Evolutionary conservation across 2,329 filamentous ascomycete genomes (phyloP).

Genomic region (Xylaria arbuscula): DNA sequence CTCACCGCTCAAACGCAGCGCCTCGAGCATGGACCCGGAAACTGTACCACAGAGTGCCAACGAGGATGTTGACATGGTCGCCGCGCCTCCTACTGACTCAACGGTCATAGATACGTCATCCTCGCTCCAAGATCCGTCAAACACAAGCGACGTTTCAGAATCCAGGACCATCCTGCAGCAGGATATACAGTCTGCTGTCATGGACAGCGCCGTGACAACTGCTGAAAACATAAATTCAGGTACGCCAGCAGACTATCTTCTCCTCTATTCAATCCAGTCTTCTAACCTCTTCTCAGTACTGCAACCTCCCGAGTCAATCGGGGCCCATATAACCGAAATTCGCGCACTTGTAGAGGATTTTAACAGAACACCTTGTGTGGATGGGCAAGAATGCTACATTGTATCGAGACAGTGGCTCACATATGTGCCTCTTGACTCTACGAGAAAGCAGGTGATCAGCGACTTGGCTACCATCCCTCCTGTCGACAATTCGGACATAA

Average conservation of each 20-base stretch:
- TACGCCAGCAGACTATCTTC: slow-evolving; percentile 18
- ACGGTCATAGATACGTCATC: slow-evolving; percentile 26
- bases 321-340: slow-evolving; percentile 81
- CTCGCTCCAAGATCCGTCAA: slow-evolving; percentile 19
- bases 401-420: slow-evolving; percentile 84
- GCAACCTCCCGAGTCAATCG: slow-evolving; percentile 57
- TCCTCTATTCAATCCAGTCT: neutral
- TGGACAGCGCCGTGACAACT: slow-evolving; percentile 1
- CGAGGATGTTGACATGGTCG: slow-evolving; percentile 61
- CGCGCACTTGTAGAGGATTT: slow-evolving; percentile 67
- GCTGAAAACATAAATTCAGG: slow-evolving; percentile 18
- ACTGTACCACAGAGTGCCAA: slow-evolving; percentile 51
- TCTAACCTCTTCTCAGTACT: slow-evolving; percentile 38
- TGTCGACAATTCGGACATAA: slow-evolving; percentile 87
- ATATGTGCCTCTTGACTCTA: slow-evolving; percentile 73
- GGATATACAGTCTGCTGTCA: neutral
- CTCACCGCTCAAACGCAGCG: slow-evolving; percentile 72
- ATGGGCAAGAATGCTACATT: slow-evolving; percentile 80
- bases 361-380: slow-evolving; percentile 65
- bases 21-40: slow-evolving; percentile 70
- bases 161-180: slow-evolving; percentile 20
- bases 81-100: slow-evolving; percentile 45
- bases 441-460: slow-evolving; percentile 65
- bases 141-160: slow-evolving; percentile 27
- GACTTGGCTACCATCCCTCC: slow-evolving; percentile 76